phyloP scores from a whole-genome alignment of 192 early-diverging fungal genomes.

The Gigaspora rosea region DNA sequence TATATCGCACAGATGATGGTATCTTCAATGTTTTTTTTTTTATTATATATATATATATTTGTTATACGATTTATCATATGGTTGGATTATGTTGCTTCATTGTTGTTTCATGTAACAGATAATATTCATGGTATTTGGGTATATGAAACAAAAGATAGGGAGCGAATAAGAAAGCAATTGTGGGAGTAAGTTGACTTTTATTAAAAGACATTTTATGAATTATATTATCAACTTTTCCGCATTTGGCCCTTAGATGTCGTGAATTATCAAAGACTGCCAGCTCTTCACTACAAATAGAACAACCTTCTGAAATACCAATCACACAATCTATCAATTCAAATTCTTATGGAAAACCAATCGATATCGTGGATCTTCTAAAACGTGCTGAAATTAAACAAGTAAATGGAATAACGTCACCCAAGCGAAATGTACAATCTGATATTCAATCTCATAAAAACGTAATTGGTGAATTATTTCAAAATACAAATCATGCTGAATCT shows the following conservation, averaged over 20 bases:
- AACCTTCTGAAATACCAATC: conserved; percentile 8
- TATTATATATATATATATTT: neutral
- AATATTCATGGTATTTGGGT: conserved; percentile 78
- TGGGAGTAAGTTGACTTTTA: conserved; percentile 41
- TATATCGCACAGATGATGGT: conserved; percentile 75
- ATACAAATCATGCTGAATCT: neutral
- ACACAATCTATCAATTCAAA: conserved; percentile 11
- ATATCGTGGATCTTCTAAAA: conserved; percentile 15
- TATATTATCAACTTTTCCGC: neutral
- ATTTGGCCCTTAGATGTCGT: conserved; percentile 3
- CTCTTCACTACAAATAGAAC: conserved; percentile 12
- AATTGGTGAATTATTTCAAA: conserved; percentile 6
- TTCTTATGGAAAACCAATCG: conserved; percentile 27
- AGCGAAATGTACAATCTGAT: neutral
- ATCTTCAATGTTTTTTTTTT: conserved; percentile 31
- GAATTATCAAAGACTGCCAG: conserved; percentile 15
- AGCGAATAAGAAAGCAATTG: conserved; percentile 55
- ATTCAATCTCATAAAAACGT: neutral
- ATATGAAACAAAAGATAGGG: conserved; percentile 70
- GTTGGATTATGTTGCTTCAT: neutral
- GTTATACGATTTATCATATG: neutral
- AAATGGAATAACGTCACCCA: neutral
- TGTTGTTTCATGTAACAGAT: conserved; percentile 39
- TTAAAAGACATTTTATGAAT: neutral
- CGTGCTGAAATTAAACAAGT: conserved; percentile 16